phyloP scores from a whole-genome alignment of 176 grass and related monocot genomes.

The Thinopyrum elongatum region DNA sequence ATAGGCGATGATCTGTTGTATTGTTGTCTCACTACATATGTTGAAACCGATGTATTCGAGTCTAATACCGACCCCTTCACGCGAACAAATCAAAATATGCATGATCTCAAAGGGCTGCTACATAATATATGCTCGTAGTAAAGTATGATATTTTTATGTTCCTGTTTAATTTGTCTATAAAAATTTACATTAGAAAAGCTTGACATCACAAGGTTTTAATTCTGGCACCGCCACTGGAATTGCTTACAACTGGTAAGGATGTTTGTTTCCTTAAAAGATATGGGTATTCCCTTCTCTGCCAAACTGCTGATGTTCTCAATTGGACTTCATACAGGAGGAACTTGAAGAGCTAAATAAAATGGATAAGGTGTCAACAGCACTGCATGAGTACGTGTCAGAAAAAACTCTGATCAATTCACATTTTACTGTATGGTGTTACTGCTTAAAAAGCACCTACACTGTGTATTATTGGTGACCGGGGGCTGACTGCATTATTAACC shows the following conservation, averaged over 20 bases:
- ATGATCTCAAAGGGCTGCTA: too few relatives aligned
- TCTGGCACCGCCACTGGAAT: too few relatives aligned
- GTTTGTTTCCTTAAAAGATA: not conserved
- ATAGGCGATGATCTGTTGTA: too few relatives aligned
- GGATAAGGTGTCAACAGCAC: conserved; percentile 57
- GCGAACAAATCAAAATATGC: too few relatives aligned
- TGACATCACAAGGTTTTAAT: too few relatives aligned
- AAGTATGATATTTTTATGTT: too few relatives aligned
- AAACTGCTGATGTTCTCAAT: not conserved
- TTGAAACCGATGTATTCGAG: too few relatives aligned
- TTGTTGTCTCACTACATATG: too few relatives aligned
- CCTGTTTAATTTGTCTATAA: too few relatives aligned
- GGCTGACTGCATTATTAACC: conserved; percentile 10
- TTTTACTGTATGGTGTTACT: not conserved
- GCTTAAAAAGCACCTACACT: not conserved
- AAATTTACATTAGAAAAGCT: too few relatives aligned
- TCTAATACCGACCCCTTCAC: too few relatives aligned
- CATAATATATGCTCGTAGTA: too few relatives aligned
- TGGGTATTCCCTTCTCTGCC: not conserved
- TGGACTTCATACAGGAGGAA: conserved; percentile 57
- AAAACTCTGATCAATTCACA: not conserved
- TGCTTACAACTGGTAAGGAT: not conserved
- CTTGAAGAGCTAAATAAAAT: conserved; percentile 67
- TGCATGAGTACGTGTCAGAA: conserved; percentile 62
- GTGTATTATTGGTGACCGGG: not conserved